Evolutionary conservation across 495 filamentous ascomycete genomes (phyloP).

Genomic region (Apodospora peruviana): DNA sequence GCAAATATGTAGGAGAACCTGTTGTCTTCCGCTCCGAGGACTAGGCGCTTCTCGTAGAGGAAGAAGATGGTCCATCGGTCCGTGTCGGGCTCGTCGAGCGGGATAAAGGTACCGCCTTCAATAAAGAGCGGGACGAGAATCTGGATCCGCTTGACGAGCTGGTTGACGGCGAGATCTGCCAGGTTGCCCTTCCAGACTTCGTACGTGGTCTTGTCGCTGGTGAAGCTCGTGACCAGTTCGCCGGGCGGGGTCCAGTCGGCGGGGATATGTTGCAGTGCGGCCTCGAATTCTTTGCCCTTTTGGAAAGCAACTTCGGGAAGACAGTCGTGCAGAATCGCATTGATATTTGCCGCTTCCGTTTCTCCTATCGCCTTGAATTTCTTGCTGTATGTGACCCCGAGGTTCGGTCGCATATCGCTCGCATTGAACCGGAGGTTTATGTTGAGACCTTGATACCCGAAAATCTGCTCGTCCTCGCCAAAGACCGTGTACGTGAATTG

Average conservation of each 20-base stretch:
- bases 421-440: conserved; percentile 75
- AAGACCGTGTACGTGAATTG: conserved; percentile 89
- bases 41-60: conserved; percentile 59
- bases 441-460: conserved; percentile 77
- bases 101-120: conserved; percentile 73
- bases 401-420: conserved; percentile 70
- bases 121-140: conserved; percentile 84
- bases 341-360: conserved; percentile 60
- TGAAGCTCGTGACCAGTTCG: conserved; percentile 35
- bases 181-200: conserved; percentile 51
- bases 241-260: conserved; percentile 58
- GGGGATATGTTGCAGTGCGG: conserved; percentile 46
- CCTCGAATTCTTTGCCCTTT: conserved; percentile 52
- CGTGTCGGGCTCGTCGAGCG: conserved; percentile 62
- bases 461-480: conserved; percentile 82
- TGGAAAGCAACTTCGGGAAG: conserved; percentile 64
- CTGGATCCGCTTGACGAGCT: conserved; percentile 71
- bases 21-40: conserved; percentile 35
- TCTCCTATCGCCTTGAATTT: conserved; percentile 72
- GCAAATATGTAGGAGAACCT: conserved; percentile 64
- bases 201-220: conserved; percentile 30
- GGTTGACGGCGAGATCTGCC: conserved; percentile 49
- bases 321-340: conserved; percentile 58
- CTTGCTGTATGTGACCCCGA: conserved; percentile 65
- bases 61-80: conserved; percentile 92